Evolutionary conservation across 2,329 filamentous ascomycete genomes (phyloP).

Genomic region (Phaeosphaeria sp.): DNA sequence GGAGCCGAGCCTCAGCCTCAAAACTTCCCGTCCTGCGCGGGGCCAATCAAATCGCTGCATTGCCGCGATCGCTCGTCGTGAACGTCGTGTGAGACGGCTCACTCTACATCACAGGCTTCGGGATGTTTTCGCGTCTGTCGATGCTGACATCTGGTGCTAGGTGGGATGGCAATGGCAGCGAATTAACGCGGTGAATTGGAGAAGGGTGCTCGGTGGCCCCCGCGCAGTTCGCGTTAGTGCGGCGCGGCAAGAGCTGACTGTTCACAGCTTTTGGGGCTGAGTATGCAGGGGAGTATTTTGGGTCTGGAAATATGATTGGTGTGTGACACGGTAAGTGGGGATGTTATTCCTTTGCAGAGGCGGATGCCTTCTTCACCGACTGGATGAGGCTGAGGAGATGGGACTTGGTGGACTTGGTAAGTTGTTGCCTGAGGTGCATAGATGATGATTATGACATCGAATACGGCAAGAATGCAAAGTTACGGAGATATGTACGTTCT

Average conservation of each 20-base stretch:
- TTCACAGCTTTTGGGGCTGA: background rate
- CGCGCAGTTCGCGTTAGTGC: background rate
- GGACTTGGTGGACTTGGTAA: background rate
- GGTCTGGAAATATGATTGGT: background rate
- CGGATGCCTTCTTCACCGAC: background rate
- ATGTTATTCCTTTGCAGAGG: too few species aligned
- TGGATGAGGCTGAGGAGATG: background rate
- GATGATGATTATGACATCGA: background rate
- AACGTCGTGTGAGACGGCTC: too few species aligned
- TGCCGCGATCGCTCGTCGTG: background rate
- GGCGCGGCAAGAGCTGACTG: background rate
- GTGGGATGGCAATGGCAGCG: background rate
- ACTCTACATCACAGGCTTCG: too few species aligned
- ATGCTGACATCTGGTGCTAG: background rate
- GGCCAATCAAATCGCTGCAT: slow-evolving; percentile 13
- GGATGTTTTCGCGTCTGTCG: background rate
- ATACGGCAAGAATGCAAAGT: background rate
- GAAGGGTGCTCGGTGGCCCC: background rate
- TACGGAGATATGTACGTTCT: background rate
- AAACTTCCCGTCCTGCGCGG: slow-evolving; percentile 2
- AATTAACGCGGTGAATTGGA: background rate
- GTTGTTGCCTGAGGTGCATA: background rate
- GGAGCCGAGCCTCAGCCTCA: slow-evolving; percentile 28
- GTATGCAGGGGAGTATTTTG: background rate
- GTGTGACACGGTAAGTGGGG: background rate